Evolutionary conservation across 768 basidiomycete genomes (phyloP).

Genomic region (Pulveroboletus frians): DNA sequence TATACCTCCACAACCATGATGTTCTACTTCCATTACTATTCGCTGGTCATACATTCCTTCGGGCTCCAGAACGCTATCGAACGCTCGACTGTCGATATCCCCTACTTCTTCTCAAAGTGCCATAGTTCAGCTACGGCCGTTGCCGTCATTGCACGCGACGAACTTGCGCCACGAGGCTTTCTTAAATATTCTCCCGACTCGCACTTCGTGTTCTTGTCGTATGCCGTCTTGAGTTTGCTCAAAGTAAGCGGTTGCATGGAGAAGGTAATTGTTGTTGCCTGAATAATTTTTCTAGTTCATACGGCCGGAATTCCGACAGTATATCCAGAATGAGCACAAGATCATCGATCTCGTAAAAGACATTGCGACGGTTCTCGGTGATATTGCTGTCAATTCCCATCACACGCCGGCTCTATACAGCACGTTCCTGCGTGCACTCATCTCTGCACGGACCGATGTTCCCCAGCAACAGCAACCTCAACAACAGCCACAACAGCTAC

Average conservation of each 20-base stretch:
- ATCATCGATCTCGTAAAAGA: slow-evolving; percentile 70
- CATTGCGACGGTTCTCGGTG: slow-evolving; percentile 75
- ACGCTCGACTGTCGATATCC: slow-evolving; percentile 62
- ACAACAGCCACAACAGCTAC: slow-evolving; percentile 16
- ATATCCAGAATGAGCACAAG: slow-evolving; percentile 67
- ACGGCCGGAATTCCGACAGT: slow-evolving; percentile 76
- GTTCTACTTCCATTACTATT: slow-evolving; percentile 83
- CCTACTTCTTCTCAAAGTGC: slow-evolving; percentile 79
- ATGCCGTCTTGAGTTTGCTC: slow-evolving; percentile 86
- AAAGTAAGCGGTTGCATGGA: slow-evolving; percentile 53
- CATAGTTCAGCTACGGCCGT: slow-evolving; percentile 68
- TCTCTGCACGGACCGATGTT: slow-evolving; percentile 45
- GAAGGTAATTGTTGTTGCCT: slow-evolving; percentile 3
- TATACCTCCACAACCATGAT: slow-evolving; percentile 34
- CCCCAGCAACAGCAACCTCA: slow-evolving; percentile 17
- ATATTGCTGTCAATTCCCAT: slow-evolving; percentile 65
- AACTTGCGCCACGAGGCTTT: slow-evolving; percentile 69
- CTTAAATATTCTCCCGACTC: slow-evolving; percentile 86
- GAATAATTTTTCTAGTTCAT: slow-evolving; percentile 51
- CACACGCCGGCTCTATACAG: slow-evolving; percentile 93
- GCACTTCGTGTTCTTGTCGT: slow-evolving; percentile 87
- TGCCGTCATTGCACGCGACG: slow-evolving; percentile 69
- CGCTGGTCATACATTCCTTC: slow-evolving; percentile 91
- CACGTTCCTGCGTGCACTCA: slow-evolving; percentile 72
- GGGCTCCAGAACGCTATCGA: slow-evolving; percentile 96